Conservation (phyloP, 305 asterid genomes). For the Striga hermonthica region DNA sequence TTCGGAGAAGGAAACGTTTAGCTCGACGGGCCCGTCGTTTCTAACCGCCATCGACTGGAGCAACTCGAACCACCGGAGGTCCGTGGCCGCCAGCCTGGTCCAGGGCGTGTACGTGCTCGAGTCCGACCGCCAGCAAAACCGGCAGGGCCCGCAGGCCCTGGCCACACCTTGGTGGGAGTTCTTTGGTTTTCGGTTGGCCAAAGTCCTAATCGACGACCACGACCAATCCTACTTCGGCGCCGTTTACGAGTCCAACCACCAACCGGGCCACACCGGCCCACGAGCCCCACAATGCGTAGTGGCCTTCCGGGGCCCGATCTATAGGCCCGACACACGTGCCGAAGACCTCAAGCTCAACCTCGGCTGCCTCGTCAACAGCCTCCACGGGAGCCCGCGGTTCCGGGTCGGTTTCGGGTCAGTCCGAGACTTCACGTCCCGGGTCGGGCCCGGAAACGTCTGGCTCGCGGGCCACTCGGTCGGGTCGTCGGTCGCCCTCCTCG, state of each 20-base stretch:
- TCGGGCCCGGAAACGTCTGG: slow-evolving; percentile 46
- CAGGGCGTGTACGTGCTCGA: slow-evolving; percentile 58
- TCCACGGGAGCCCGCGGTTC: slow-evolving; percentile 44
- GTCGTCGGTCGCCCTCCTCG: slow-evolving; percentile 51
- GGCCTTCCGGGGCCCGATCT: slow-evolving; percentile 67
- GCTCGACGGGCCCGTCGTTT: slow-evolving; percentile 49
- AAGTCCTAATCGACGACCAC: slow-evolving; percentile 39
- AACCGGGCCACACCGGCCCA: slow-evolving; percentile 22
- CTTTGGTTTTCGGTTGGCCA: slow-evolving; percentile 43
- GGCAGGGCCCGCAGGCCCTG: slow-evolving; percentile 47
- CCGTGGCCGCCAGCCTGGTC: slow-evolving; percentile 59
- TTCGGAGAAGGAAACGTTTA: slow-evolving; percentile 44
- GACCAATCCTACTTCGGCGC: slow-evolving; percentile 63
- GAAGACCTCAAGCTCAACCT: slow-evolving; percentile 57
- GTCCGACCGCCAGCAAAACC: slow-evolving; percentile 51
- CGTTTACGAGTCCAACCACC: slow-evolving; percentile 41
- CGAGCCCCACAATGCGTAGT: slow-evolving; percentile 49
- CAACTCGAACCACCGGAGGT: slow-evolving; percentile 53
- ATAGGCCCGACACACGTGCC: slow-evolving; percentile 35
- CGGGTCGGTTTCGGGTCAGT: slow-evolving; percentile 36
- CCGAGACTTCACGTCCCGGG: slow-evolving; percentile 14
- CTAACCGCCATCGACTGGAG: slow-evolving; percentile 54
- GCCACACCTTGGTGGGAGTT: slow-evolving; percentile 77
- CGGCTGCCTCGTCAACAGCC: slow-evolving; percentile 40
- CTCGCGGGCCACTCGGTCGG: slow-evolving; percentile 74